Base-by-base conservation (phyloP, 768 basidiomycete species). In the Tephrocybe sp. region DNA sequence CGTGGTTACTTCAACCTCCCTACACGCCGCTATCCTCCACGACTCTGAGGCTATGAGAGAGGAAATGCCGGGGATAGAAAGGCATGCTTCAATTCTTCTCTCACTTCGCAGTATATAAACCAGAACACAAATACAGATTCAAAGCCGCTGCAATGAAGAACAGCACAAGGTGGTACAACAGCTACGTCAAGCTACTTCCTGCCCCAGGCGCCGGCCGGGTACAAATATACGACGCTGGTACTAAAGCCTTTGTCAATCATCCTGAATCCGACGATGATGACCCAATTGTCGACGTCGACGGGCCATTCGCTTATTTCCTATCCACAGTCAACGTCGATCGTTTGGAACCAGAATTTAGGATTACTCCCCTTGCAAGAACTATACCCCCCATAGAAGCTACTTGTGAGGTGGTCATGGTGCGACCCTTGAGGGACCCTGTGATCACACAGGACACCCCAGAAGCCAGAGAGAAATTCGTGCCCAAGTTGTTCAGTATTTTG, bases 221-320 rank as follows among this genome's bases (percentile, higher is more conserved):
- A 15, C 67, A 82, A 55, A 72, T 80, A 23, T 97, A 88, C 64
- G 78, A 90, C 56, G 77, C 82, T 8, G 46, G 56, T 2, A 63
- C 64, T 9, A 62, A 73, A 25, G 49, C 64, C 3, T 88, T 92
- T 59, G 62, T 80, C 13, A 47, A 64, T 1, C 67, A 73, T 57
- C 65, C 67, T 2, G 64, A 68, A 12, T 66, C 66, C 9, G 50
- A 62, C 45, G 54, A 66, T 34, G 62, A 64, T 15, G 58, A 66
- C 33, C 64, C 71, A 1, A 59, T 69, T n/a, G 61, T 80, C 11
- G 70, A 75, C 30, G 53, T 92, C 9, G 58, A 73, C 2, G 94
- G 92, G 2, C 92, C 92, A 4, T 97, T 94, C 60, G 73, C 77
- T 22, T 98, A 97, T 68, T 89, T 97, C 63, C 67, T 94, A 21